A percentile compares a stretch with the other conserved stretches of the same genome.
Conservation (phyloP, 202 grass and related monocot genomes). For the Bolboschoenoplectus hybrid region DNA sequence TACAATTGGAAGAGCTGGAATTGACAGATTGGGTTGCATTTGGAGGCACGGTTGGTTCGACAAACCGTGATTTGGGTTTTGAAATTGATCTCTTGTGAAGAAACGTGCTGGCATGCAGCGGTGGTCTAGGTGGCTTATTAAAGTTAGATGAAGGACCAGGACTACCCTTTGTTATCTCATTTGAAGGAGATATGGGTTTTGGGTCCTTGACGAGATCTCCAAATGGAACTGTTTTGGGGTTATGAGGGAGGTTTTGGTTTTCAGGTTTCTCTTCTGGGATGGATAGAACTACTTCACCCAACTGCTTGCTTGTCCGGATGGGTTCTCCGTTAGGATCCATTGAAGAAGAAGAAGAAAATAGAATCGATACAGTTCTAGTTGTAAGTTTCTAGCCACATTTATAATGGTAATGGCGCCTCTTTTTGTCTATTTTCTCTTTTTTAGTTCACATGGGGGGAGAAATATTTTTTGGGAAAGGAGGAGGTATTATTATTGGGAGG, state of each 20-base stretch:
- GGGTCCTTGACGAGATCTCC: constrained; percentile 6
- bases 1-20: not conserved
- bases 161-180: constrained; percentile 33
- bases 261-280: constrained; percentile 25
- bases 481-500: not conserved
- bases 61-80: constrained; percentile 81
- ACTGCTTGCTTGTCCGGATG: not conserved
- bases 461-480: not conserved
- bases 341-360: not conserved
- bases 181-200: constrained; percentile 22
- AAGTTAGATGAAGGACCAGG: constrained; percentile 32
- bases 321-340: constrained; percentile 23
- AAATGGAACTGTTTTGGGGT: constrained; percentile 1
- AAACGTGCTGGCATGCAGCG: constrained; percentile 30
- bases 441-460: not conserved
- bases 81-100: constrained; percentile 69
- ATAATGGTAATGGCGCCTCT: not conserved
- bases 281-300: constrained; percentile 33
- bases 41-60: constrained; percentile 48
- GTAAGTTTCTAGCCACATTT: not conserved
- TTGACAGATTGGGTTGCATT: constrained; percentile 24
- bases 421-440: constrained; percentile 2
- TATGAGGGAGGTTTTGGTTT: not conserved
- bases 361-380: not conserved
- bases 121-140: constrained; percentile 51